Base-by-base conservation (phyloP, 139 green algal genomes). In the Closterium sp. region DNA sequence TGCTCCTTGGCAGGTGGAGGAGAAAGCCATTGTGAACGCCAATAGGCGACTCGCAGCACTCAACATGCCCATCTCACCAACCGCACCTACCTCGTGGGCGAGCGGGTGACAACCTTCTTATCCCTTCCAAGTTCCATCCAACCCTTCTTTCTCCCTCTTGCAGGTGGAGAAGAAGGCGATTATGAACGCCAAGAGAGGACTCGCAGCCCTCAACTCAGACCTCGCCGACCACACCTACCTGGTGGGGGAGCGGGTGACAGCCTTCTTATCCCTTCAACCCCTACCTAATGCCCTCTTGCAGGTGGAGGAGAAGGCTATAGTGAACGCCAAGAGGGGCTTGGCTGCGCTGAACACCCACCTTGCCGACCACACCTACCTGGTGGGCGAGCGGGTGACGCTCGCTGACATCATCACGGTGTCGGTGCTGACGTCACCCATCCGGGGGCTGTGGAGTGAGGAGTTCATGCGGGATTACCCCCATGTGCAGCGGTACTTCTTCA, bases 331-430 rank as follows among this genome's bases (percentile, higher is more conserved):
- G 70, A 93, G 93, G n/a, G 88, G 38, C 28, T 88, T 97, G 45
- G 88, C 28, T 9, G 89, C 93, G n/a, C 91, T 97, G 62, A 93
- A 97, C 85, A 38, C 30, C 0, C 89, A 96, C 90, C 91, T 97
- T 28, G 27, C 42, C 9, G 85, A 79, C n/a, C 89, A 95, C 89
- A 97, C 96, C 27, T 97, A 94, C 94, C 93, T 97, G 9, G 95
- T 96, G 0, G 95, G 94, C 73, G 73, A 97, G 45, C n/a, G 27
- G 17, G 92, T 97, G 45, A 97, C 96, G 1, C 92, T 97, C 31
- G 96, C 96, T 31, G 96, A 97, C 94, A 97, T 97, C 89, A 91
- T 97, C 31, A 50, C 42, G 62, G 88, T 86, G 22, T 96, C 92
- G 94, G 95, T 94, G 38, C 86, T 97, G 21, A 92, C 93, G 31